Evolutionary conservation across 1,284 basidiomycete genomes (phyloP), one percentile per base, ranked within the genome.

Genomic region (Amylostereum areolatum): DNA sequence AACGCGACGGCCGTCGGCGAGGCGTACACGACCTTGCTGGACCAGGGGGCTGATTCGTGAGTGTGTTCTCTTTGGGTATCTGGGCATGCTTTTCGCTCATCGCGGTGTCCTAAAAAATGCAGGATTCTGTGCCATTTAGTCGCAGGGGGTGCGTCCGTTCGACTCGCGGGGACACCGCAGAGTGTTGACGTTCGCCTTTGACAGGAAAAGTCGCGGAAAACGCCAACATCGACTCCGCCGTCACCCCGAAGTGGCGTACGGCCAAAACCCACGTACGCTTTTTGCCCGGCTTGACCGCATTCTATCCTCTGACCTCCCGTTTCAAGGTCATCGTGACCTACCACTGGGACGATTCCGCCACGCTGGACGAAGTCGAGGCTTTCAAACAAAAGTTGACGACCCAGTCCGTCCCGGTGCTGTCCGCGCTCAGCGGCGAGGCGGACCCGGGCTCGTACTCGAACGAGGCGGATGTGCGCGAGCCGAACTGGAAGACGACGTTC

Each of bases 171-270:
- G 5, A 11, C 18, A 8, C 31, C 18, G 18, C 18, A 18, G 18
- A 40, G 6, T 10, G 11, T 11, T 4, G 3, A 10, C 30, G 52
- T 34, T 47, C 32, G n/a, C n/a, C 35, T 43, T 24, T 10, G 5
- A 53, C 56, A 52, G 64, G 66, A 50, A 54, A 65, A 55, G 64
- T 68, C 18, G 46, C 65, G 2, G 55, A 56, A 35, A 67, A 68
- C 45, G 60, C 56, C 11, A 35, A 62, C 28, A 57, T 67, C 11
- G 45, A 50, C 18, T 59, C 55, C 4, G 64, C 66, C 5, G 53
- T 68, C 35, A 57, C 56, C 43, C 65, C 64, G 1, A 61, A 57
- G 37, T 67, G 67, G 67, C 57, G 66, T 43, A 58, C 51, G 0
- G 66, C 66, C 0, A 66, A 67, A 52, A 57, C 59, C 6, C 66